These are phyloP conservation scores for Glycine latifolia DNA, from an alignment of 306 rosid genomes.

Conservation along the genomic window DNA sequence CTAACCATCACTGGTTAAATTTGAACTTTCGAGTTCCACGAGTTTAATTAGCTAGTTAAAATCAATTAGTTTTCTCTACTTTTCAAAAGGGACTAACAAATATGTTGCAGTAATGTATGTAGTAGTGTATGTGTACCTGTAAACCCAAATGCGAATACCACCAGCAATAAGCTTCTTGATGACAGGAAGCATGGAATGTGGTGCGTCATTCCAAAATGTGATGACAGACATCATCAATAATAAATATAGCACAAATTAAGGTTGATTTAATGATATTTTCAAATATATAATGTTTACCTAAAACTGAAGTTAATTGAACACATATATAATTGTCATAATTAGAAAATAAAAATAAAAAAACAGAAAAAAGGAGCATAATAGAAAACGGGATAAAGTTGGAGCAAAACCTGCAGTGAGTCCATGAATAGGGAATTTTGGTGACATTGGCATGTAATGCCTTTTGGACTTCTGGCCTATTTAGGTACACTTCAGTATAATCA, in stretches of 20 bases:
- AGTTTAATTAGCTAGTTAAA: not conserved
- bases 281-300: not conserved
- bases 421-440: conserved; percentile 59
- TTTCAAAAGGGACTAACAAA: not conserved
- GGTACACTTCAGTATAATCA: conserved; percentile 48
- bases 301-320: not conserved
- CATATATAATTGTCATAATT: not conserved
- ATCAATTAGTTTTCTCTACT: not conserved
- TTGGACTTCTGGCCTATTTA: conserved; percentile 63
- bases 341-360: not conserved
- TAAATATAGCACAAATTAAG: not conserved
- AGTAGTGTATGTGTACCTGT: conserved; percentile 52
- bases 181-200: conserved; percentile 70
- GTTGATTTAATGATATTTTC: conserved; percentile 1
- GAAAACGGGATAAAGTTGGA: not conserved
- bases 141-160: conserved; percentile 85
- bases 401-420: conserved; percentile 61
- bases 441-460: conserved; percentile 64
- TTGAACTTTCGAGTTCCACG: too few species aligned
- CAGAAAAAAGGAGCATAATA: not conserved
- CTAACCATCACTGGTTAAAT: too few species aligned
- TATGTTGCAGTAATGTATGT: not conserved
- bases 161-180: conserved; percentile 71
- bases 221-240: conserved; percentile 29
- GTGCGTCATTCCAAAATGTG: conserved; percentile 67